These are phyloP conservation scores for Microcera coccophila DNA, from an alignment of 2,329 filamentous ascomycete species.

Conservation along the genomic window DNA sequence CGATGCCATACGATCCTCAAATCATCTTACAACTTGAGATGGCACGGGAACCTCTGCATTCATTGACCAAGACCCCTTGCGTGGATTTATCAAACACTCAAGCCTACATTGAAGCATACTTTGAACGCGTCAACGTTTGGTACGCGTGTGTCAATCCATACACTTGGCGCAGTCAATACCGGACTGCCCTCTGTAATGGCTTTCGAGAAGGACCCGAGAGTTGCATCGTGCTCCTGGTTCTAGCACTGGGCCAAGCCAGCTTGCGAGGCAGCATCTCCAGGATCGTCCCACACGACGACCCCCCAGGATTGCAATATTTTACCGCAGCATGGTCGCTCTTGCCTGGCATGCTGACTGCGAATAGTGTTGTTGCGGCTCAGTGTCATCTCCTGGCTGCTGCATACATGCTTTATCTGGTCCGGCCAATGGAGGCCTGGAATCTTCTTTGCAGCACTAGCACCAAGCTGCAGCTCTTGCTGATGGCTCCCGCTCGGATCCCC, in stretches of 20 bases:
- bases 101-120: constrained; percentile 74
- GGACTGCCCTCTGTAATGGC: constrained; percentile 68
- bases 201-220: constrained; percentile 78
- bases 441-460: constrained; percentile 75
- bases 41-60: constrained; percentile 69
- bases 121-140: constrained; percentile 77
- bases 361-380: constrained; percentile 72
- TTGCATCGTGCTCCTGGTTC: constrained; percentile 74
- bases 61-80: constrained; percentile 59
- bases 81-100: constrained; percentile 71
- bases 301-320: constrained; percentile 75
- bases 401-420: constrained; percentile 77
- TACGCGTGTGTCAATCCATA: constrained; percentile 83
- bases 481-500: constrained; percentile 67
- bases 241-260: constrained; percentile 73
- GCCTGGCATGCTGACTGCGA: constrained; percentile 74
- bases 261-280: constrained; percentile 72
- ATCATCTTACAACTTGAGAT: constrained; percentile 79
- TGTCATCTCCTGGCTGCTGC: constrained; percentile 77
- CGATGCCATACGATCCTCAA: constrained; percentile 73
- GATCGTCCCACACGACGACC: constrained; percentile 63
- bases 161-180: constrained; percentile 73
- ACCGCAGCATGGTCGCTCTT: constrained; percentile 75
- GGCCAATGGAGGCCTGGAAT: constrained; percentile 80
- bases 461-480: constrained; percentile 74